These are phyloP conservation scores for Leccinum solheimii DNA, from an alignment of 1,284 basidiomycete species.

Conservation along the genomic window DNA sequence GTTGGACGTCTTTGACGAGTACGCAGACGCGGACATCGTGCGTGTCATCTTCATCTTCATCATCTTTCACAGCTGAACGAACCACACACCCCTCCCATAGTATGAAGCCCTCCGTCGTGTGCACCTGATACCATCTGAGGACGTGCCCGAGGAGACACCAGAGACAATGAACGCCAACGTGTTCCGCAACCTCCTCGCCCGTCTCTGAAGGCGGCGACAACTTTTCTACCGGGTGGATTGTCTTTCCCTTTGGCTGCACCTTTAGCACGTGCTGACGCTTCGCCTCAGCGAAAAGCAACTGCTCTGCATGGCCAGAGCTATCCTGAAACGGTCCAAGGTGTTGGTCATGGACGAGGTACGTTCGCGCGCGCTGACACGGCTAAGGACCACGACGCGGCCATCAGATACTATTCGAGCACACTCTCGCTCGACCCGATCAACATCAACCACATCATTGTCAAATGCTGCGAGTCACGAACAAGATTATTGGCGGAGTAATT, in stretches of 20 bases:
- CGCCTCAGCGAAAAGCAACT: conserved; percentile 55
- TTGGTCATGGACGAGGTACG: conserved; percentile 60
- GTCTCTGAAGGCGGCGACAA: conserved; percentile 93
- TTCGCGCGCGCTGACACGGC: neutral
- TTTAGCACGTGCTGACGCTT: neutral
- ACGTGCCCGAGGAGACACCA: conserved; percentile 41
- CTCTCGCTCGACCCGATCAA: too few species aligned
- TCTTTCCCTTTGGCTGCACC: neutral
- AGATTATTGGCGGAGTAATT: too few species aligned
- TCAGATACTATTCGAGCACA: too few species aligned
- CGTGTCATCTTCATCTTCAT: conserved; percentile 21
- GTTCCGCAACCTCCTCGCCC: conserved; percentile 78
- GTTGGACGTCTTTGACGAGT: conserved; percentile 90
- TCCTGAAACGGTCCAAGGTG: conserved; percentile 56
- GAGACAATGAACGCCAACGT: conserved; percentile 75
- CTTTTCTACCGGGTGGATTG: conserved; percentile 79
- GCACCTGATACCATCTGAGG: conserved; percentile 73
- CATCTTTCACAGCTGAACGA: conserved; percentile 5
- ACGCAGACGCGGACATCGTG: conserved; percentile 83
- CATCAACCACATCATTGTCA: too few species aligned
- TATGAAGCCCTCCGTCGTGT: conserved; percentile 88
- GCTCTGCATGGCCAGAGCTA: conserved; percentile 66
- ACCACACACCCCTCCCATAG: conserved; percentile 37
- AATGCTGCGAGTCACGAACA: too few species aligned
- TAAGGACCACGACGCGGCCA: too few species aligned